Conservation (phyloP, 192 early-diverging fungal genomes). For the Rhizophagus prolifer region DNA sequence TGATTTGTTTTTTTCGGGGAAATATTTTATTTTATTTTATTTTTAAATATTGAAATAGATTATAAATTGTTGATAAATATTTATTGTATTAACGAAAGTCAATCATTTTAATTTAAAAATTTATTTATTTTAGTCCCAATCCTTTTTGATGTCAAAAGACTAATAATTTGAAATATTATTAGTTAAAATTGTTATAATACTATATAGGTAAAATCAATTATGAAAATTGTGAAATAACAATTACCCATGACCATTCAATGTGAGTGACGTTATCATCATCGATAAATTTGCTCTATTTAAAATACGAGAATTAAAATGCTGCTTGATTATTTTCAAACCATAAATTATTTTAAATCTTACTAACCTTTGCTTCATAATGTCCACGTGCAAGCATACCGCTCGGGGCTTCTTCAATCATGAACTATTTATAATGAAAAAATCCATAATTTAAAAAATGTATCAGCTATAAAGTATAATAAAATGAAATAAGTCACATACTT, state of each 20-base stretch:
- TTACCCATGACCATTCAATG: slow-evolving; percentile 79
- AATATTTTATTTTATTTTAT: no score
- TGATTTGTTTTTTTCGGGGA: no score
- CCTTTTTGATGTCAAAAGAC: slow-evolving; percentile 86
- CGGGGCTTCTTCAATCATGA: slow-evolving; percentile 85
- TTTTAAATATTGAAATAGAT: no score
- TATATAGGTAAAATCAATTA: no score
- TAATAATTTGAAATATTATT: neutral
- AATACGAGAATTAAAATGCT: no score
- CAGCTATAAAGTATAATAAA: neutral
- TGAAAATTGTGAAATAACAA: slow-evolving; percentile 5
- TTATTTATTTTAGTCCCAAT: slow-evolving; percentile 55
- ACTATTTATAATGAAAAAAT: slow-evolving; percentile 40
- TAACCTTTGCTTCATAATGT: slow-evolving; percentile 78
- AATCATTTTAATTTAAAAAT: no score
- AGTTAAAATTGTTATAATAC: no score
- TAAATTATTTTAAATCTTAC: slow-evolving; percentile 8
- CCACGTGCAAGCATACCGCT: slow-evolving; percentile 90
- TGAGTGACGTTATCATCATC: slow-evolving; percentile 87
- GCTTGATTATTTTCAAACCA: no score
- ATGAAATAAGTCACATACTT: slow-evolving; percentile 39
- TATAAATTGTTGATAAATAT: no score
- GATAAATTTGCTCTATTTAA: slow-evolving; percentile 73
- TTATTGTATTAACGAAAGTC: no score
- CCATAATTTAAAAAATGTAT: neutral